phyloP scores from a whole-genome alignment of 176 grass and related monocot genomes.

The Alopecurus myosuroides region DNA sequence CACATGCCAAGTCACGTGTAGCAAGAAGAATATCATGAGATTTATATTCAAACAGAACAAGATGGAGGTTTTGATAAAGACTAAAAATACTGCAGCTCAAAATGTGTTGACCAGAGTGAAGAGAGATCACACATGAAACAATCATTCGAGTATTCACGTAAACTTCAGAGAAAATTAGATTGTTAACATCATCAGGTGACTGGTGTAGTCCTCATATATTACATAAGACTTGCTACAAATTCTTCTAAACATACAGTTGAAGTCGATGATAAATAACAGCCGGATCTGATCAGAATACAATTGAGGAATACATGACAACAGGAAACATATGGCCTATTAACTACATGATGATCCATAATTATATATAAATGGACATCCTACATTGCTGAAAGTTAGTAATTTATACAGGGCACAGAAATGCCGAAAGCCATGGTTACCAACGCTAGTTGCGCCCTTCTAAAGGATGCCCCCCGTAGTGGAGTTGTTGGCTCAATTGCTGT shows the following conservation, averaged over 20 bases:
- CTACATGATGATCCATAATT: conserved; percentile 23
- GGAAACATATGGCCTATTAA: conserved; percentile 41
- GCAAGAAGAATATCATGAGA: not conserved
- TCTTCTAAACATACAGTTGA: conserved; percentile 41
- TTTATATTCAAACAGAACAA: not conserved
- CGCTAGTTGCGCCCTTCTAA: conserved; percentile 28
- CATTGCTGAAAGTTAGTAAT: conserved; percentile 62
- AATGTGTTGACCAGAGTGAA: not conserved
- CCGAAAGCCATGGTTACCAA: conserved; percentile 34
- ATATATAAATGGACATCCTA: conserved; percentile 51
- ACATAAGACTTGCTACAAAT: conserved; percentile 36
- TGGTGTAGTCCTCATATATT: conserved; percentile 34
- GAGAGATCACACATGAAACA: not conserved
- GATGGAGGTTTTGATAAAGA: not conserved
- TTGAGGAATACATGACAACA: conserved; percentile 39
- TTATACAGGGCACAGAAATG: conserved; percentile 44
- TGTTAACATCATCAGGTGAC: conserved; percentile 30
- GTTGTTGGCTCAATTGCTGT: conserved; percentile 11
- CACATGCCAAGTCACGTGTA: not conserved
- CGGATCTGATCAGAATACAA: conserved; percentile 31
- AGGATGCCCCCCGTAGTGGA: conserved; percentile 17
- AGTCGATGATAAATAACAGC: conserved; percentile 34
- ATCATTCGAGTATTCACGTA: conserved; percentile 1
- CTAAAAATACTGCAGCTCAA: not conserved
- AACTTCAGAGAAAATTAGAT: conserved; percentile 19